Percentiles rank a stretch among this genome's conserved stretches.
Conservation (phyloP, 2,329 filamentous ascomycete genomes). For the Sclerotiophoma versabilis region DNA sequence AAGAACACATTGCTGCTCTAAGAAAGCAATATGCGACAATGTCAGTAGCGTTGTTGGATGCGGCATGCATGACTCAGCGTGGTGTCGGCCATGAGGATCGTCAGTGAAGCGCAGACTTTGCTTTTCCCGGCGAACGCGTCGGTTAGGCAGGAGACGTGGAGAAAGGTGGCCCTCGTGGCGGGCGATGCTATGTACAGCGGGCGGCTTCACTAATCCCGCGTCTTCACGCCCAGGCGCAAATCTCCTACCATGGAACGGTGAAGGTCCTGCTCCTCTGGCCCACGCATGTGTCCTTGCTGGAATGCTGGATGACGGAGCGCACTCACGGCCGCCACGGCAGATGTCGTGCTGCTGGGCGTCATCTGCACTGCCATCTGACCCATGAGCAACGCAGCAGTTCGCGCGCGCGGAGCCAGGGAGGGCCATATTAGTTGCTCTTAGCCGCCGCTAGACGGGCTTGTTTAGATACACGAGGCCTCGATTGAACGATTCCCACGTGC, state of each 20-base stretch:
- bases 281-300: constrained; percentile 14
- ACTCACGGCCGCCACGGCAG: not conserved
- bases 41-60: constrained; percentile 3
- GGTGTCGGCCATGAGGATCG: constrained; percentile 15
- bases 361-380: constrained; percentile 23
- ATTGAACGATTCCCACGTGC: constrained; percentile 51
- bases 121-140: constrained; percentile 27
- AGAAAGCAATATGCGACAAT: constrained; percentile 1
- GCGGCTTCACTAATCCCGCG: constrained; percentile 23
- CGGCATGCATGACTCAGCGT: constrained; percentile 15
- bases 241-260: constrained; percentile 12
- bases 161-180: constrained; percentile 36
- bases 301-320: constrained; percentile 19
- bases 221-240: not conserved
- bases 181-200: constrained; percentile 26
- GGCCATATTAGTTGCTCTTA: constrained; percentile 45
- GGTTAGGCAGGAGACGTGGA: constrained; percentile 31
- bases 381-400: constrained; percentile 27
- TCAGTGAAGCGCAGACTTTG: constrained; percentile 13
- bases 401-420: constrained; percentile 30
- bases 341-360: constrained; percentile 20
- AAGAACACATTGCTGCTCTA: not conserved
- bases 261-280: constrained; percentile 17
- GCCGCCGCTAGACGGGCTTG: constrained; percentile 45
- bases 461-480: constrained; percentile 49